Evolutionary conservation across 345 rosid genomes (phyloP).

Genomic region (Microcos paniculata): DNA sequence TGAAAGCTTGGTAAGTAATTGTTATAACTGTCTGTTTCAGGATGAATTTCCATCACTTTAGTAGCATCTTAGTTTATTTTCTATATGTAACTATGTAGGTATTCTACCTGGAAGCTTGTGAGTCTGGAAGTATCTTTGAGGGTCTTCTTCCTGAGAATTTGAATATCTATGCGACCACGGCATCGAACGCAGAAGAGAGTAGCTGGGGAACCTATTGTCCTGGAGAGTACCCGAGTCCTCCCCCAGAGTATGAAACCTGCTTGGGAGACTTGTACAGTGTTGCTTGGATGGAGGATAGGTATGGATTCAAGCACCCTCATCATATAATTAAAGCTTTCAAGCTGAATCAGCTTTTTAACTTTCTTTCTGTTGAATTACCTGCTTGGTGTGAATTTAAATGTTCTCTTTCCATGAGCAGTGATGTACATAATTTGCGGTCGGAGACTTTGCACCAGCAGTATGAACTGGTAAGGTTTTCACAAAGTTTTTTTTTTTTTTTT

Average conservation of each 20-base stretch:
- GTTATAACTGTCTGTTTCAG: neutral
- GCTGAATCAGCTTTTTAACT: neutral
- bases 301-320: conserved; percentile 10
- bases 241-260: conserved; percentile 90
- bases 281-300: conserved; percentile 99
- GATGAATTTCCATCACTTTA: neutral
- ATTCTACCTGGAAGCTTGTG: conserved; percentile 99
- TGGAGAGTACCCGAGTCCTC: conserved; percentile 86
- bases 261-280: conserved; percentile 96
- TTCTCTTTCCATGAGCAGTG: conserved; percentile 53
- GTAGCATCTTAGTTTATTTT: conserved; percentile 4
- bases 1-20: conserved; percentile 65
- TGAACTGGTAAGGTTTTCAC: conserved; percentile 59
- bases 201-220: conserved; percentile 99
- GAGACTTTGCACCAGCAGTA: conserved; percentile 90
- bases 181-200: conserved; percentile 90
- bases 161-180: conserved; percentile 94
- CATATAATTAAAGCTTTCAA: neutral
- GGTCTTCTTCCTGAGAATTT: conserved; percentile 91
- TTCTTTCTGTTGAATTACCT: neutral
- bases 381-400: neutral
- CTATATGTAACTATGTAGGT: conserved; percentile 51
- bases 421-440: conserved; percentile 71
- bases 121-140: conserved; percentile 97
- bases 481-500: neutral